Conservation (phyloP, 805 yeast species). For the Saccharomyces eubayanus region DNA sequence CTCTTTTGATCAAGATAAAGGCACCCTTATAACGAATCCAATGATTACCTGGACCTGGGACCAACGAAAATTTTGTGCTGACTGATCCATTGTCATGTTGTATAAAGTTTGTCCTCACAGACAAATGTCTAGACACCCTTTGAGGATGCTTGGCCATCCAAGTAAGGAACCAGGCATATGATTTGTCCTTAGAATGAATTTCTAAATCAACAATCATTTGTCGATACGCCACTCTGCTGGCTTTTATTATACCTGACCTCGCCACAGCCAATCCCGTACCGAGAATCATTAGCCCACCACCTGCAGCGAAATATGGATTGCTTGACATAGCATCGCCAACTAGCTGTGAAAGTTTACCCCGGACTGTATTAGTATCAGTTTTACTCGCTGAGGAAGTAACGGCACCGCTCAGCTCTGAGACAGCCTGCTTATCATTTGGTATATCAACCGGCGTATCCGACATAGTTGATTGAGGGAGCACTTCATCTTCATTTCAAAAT, state of each 20-base stretch:
- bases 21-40: slow-evolving; percentile 79
- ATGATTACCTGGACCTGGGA: slow-evolving; percentile 97
- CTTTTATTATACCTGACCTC: slow-evolving; percentile 55
- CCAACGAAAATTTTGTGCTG: slow-evolving; percentile 76
- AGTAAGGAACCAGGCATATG: slow-evolving; percentile 88
- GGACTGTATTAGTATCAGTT: slow-evolving; percentile 13
- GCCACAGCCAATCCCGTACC: slow-evolving; percentile 85
- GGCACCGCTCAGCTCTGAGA: neutral
- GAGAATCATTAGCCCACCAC: slow-evolving; percentile 91
- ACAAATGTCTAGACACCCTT: slow-evolving; percentile 70
- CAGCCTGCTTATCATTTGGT: neutral
- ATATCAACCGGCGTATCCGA: neutral
- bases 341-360: slow-evolving; percentile 31
- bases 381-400: neutral
- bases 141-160: slow-evolving; percentile 88
- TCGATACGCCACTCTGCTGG: slow-evolving; percentile 63
- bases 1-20: slow-evolving; percentile 79
- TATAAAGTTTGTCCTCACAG: slow-evolving; percentile 78
- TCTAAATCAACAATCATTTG: slow-evolving; percentile 86
- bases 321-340: slow-evolving; percentile 48
- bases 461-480: neutral
- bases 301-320: slow-evolving; percentile 97
- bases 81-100: slow-evolving; percentile 93
- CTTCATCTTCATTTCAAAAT: neutral
- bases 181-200: slow-evolving; percentile 85